Evolutionary conservation across 768 basidiomycete species (phyloP), one percentile per base, ranked within the genome.

Genomic region (Porpolomopsis calyptriformis): DNA sequence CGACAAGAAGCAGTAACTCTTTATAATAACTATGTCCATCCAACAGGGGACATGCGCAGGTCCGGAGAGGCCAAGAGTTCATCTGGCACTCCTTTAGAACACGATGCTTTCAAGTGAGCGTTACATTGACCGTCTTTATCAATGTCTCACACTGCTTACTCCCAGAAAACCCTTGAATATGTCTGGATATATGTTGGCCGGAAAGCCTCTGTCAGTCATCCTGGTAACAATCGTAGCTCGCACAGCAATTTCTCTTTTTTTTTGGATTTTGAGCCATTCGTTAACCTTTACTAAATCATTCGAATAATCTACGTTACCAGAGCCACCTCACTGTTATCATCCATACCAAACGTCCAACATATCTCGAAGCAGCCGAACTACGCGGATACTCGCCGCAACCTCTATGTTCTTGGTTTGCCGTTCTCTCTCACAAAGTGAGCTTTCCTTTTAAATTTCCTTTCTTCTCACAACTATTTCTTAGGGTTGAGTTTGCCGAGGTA

Each of bases 361-460:
- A 42, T 43, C 54, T 46, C 52, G 61, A 48, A 44, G 45, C 43
- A 49, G 53, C 52, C 43, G 50, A 53, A 58, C 24, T 52, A 64
- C 22, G 51, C 64, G 44, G 71, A 70, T 54, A 73, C 79, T 53
- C 82, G 86, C 43, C 74, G 86, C 48, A 90, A 90, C 57, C 75
- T 90, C 34, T 90, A 90, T 53, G 85, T 88, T 33, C 77, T 90
- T 22, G 87, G 86, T 11, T 62, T 90, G 43, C 87, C 87, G 4
- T 88, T 88, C 55, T 80, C 83, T 54, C 69, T 89, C 26, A 80
- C 80, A 14, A 84, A 86, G 86, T 86, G 55, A 44, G 72, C 56
- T 42, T 14, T 25, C 45, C 34, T 40, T 23, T 10, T 23, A n/a
- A 14, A 43, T 40, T 37, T 4, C 46, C 35, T 43, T 24, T 19